Base-by-base conservation (phyloP, 257 asterid genomes). In the Paraleonurus japonicus region DNA sequence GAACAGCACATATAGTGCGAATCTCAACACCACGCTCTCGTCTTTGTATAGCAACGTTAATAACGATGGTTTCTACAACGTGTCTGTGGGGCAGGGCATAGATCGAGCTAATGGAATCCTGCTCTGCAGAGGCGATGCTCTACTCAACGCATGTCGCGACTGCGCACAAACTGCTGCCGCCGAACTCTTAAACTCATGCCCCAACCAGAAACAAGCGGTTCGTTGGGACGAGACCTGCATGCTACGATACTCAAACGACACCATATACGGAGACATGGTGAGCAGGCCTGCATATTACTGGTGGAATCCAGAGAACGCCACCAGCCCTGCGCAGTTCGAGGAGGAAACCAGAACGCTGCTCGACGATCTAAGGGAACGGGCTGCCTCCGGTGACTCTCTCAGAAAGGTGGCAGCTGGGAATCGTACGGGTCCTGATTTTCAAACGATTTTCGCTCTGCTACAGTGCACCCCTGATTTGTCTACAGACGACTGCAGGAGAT, bases 391-490 rank as follows among this genome's bases (percentile, higher is more conserved):
- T 10, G 80, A 71, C 1, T 2, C 79, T 8, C 23, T 43, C 15
- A 66, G 75, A 23, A 82, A 82, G 51, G 78, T 79, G 41, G 86
- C 82, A 0, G 81, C 72, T 1, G 63, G 74, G 71, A 67, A 61
- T 30, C 51, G 0, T 0, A 41, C 43, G 1, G 79, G 50, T 0
- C 64, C 80, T 1, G 78, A 59, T 71, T 75, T 72, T 60, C 72
- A 17, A 27, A 11, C 33, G 0, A 43, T 82, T 15, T 82, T 23
- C n/a, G 81, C 74, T 0, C 16, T 82, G 72, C 51, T 68, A 0
- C 83, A 82, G 71, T 82, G 86, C 45, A 72, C 77, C 53, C 86
- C 83, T 22, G 83, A 82, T 70, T 69, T 82, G 57, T 58, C 77
- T 10, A 2, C 61, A 0, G 28, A 65, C 0, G 78, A 76, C 5